These are phyloP conservation scores for Graphium sp. DNA, from an alignment of 2,329 filamentous ascomycete genomes.

Conservation along the genomic window DNA sequence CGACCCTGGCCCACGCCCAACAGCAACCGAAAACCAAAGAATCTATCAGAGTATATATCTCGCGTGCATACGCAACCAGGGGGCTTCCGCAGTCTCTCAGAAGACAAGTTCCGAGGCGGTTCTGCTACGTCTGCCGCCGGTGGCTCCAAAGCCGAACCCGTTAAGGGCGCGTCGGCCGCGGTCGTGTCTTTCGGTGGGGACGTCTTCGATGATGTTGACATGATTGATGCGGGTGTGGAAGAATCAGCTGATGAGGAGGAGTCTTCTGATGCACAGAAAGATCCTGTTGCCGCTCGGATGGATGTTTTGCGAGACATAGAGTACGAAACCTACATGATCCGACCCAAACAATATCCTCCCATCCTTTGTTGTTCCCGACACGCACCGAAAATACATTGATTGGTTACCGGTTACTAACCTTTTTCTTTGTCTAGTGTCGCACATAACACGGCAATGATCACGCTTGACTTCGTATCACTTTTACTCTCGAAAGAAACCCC, in stretches of 20 bases:
- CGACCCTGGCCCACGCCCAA: conserved; percentile 20
- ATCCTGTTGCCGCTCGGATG: conserved; percentile 31
- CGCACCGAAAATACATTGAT: background rate
- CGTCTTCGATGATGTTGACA: conserved; percentile 25
- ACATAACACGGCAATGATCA: conserved; percentile 46
- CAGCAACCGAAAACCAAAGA: conserved; percentile 37
- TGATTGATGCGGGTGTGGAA: conserved; percentile 27
- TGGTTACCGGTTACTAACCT: background rate
- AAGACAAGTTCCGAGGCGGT: conserved; percentile 44
- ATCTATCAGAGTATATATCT: conserved; percentile 57
- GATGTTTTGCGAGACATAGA: conserved; percentile 42
- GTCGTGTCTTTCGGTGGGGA: too few species aligned
- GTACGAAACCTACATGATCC: conserved; percentile 17
- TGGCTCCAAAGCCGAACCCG: too few species aligned
- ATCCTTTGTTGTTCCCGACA: background rate
- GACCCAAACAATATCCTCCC: background rate
- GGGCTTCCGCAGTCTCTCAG: conserved; percentile 66
- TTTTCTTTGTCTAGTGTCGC: conserved; percentile 18
- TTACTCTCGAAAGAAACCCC: conserved; percentile 71
- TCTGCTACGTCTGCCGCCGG: too few species aligned
- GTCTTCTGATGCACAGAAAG: conserved; percentile 22
- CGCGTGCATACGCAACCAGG: conserved; percentile 59
- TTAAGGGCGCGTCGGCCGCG: too few species aligned
- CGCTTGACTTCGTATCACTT: conserved; percentile 70
- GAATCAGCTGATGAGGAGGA: conserved; percentile 19